Conservation (phyloP, 441 rosid species). For the Hura crepitans region DNA sequence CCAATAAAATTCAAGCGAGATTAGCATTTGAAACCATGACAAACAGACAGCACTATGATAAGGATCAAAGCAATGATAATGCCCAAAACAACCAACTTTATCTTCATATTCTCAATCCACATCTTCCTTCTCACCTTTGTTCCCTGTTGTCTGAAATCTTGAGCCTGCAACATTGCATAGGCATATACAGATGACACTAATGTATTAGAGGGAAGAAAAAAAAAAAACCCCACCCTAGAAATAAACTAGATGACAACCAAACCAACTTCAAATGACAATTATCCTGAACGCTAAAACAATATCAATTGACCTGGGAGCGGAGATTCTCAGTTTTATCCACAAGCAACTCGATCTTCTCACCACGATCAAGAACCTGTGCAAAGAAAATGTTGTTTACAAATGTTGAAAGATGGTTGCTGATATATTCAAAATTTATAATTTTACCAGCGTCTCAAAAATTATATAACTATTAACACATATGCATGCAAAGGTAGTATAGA, state of each 20-base stretch:
- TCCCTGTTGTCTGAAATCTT: slow-evolving; percentile 88
- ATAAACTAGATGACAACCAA: not conserved
- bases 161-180: slow-evolving; percentile 51
- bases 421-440: not conserved
- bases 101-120: slow-evolving; percentile 97
- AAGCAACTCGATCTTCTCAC: slow-evolving; percentile 92
- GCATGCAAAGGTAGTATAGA: not conserved
- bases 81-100: slow-evolving; percentile 72
- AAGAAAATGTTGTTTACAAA: not conserved
- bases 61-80: slow-evolving; percentile 71
- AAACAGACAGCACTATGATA: slow-evolving; percentile 61
- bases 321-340: slow-evolving; percentile 98
- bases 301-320: slow-evolving; percentile 69
- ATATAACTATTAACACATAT: not conserved
- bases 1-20: slow-evolving; percentile 18
- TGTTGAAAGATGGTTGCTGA: not conserved
- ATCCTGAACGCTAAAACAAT: no score
- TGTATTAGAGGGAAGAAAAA: slow-evolving; percentile 1
- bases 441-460: not conserved
- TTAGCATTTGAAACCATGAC: slow-evolving; percentile 80
- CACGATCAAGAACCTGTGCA: slow-evolving; percentile 90
- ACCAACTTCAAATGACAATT: not conserved
- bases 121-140: slow-evolving; percentile 81
- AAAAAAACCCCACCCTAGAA: not conserved
- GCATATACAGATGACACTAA: not conserved